These are phyloP conservation scores for Elymus sibiricus DNA, from an alignment of 176 grass and related monocot species.

Conservation along the genomic window DNA sequence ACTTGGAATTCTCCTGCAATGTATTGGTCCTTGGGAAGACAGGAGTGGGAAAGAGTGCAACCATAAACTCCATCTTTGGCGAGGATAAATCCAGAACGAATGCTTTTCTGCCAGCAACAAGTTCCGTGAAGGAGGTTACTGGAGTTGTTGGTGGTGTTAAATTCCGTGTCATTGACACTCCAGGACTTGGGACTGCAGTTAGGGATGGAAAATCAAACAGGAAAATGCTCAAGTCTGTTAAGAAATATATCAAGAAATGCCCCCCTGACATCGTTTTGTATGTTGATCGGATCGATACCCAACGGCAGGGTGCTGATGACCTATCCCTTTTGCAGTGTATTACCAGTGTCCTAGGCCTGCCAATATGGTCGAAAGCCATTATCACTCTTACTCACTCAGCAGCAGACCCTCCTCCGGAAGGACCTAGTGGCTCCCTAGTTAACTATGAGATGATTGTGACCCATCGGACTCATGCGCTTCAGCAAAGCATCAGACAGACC, in stretches of 20 bases:
- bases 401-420: conserved; percentile 64
- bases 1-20: conserved; percentile 77
- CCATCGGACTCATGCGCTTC: conserved; percentile 55
- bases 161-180: conserved; percentile 79
- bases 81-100: conserved; percentile 60
- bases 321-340: conserved; percentile 54
- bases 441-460: conserved; percentile 61
- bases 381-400: conserved; percentile 81
- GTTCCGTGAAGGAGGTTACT: conserved; percentile 50
- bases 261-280: conserved; percentile 82
- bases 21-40: conserved; percentile 88
- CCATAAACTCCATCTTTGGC: conserved; percentile 89
- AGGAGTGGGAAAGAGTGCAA: conserved; percentile 91
- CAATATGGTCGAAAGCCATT: conserved; percentile 71
- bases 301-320: conserved; percentile 54
- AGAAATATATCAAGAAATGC: conserved; percentile 69
- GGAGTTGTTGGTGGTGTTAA: conserved; percentile 73
- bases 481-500: conserved; percentile 62
- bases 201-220: conserved; percentile 70
- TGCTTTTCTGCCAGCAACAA: conserved; percentile 67
- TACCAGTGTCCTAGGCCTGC: conserved; percentile 63
- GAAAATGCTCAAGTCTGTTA: conserved; percentile 72
- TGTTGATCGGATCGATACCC: conserved; percentile 80
- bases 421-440: conserved; percentile 63
- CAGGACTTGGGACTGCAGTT: conserved; percentile 55